These are phyloP conservation scores for Mucor sp. DNA, from an alignment of 371 early-diverging fungal genomes.

Conservation along the genomic window DNA sequence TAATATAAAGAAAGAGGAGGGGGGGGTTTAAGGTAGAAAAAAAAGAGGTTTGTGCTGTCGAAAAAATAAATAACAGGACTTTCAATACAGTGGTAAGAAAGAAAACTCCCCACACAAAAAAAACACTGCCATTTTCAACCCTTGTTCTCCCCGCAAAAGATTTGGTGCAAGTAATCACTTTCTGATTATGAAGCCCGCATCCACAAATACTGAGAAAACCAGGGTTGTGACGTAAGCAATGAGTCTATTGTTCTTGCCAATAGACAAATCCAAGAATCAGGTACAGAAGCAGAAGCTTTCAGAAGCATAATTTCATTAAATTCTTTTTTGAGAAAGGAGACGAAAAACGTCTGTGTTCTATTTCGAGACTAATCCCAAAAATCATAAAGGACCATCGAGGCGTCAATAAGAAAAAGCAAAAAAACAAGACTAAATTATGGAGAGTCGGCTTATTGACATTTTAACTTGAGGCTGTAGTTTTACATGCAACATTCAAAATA, in stretches of 20 bases:
- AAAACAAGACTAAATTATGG: not conserved
- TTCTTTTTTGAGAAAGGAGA: not conserved
- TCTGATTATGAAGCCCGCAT: not conserved
- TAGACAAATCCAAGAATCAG: not conserved
- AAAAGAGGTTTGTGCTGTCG: not conserved
- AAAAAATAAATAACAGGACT: conserved; percentile 3
- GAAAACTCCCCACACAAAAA: not conserved
- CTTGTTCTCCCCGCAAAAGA: conserved; percentile 2
- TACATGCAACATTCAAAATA: not conserved
- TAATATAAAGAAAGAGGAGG: conserved; percentile 11
- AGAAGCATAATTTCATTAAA: no score
- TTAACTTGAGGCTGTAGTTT: not conserved
- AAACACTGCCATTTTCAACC: not conserved
- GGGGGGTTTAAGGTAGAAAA: conserved; percentile 7
- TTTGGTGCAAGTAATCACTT: not conserved
- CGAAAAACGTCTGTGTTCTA: not conserved
- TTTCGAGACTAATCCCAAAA: not conserved
- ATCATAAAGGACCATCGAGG: not conserved
- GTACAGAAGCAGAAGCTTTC: not conserved
- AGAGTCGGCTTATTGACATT: not conserved
- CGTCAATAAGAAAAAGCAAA: no score
- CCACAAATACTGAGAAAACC: not conserved
- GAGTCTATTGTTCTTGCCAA: not conserved
- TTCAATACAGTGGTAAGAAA: not conserved
- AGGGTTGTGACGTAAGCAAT: not conserved